Percentiles rank a stretch among this genome's conserved stretches.
phyloP scores from a whole-genome alignment of 2,329 filamentous ascomycete species.

The Hysterium pulicare region DNA sequence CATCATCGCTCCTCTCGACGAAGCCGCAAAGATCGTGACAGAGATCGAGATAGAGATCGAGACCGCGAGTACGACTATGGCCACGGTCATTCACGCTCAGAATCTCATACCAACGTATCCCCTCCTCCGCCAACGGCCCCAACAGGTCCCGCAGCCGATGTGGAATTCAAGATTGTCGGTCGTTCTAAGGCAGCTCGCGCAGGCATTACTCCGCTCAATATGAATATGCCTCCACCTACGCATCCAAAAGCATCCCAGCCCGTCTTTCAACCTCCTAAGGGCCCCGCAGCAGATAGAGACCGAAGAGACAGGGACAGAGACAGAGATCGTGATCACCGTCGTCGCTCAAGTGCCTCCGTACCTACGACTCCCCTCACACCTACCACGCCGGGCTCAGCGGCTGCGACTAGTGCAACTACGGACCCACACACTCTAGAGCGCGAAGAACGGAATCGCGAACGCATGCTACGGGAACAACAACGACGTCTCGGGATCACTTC shows the following conservation, averaged over 20 bases:
- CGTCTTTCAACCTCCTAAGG: slow-evolving; percentile 32
- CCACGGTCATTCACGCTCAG: not conserved
- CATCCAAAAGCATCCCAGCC: slow-evolving; percentile 25
- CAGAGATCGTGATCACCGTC: slow-evolving; percentile 17
- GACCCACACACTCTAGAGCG: slow-evolving; percentile 69
- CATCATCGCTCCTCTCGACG: slow-evolving; percentile 40
- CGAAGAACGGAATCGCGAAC: slow-evolving; percentile 63
- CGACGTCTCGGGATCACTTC: slow-evolving; percentile 37
- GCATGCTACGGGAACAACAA: slow-evolving; percentile 66
- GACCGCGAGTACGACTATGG: slow-evolving; percentile 32
- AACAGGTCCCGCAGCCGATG: slow-evolving; percentile 34
- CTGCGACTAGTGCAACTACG: slow-evolving; percentile 7
- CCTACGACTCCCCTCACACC: slow-evolving; percentile 17
- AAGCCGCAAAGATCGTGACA: slow-evolving; percentile 41
- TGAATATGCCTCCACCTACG: slow-evolving; percentile 35
- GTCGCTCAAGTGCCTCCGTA: slow-evolving; percentile 11
- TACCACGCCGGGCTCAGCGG: slow-evolving; percentile 4
- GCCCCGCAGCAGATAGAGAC: slow-evolving; percentile 34
- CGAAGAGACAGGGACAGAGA: slow-evolving; percentile 18
- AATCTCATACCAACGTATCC: slow-evolving; percentile 18
- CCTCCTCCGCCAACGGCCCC: slow-evolving; percentile 32
- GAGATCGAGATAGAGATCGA: slow-evolving; percentile 38
- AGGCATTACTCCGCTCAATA: slow-evolving; percentile 9
- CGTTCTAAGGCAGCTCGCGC: slow-evolving; percentile 22
- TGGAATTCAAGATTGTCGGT: slow-evolving; percentile 49